phyloP scores from a whole-genome alignment of 306 rosid genomes.

The Cicer cuneatum region DNA sequence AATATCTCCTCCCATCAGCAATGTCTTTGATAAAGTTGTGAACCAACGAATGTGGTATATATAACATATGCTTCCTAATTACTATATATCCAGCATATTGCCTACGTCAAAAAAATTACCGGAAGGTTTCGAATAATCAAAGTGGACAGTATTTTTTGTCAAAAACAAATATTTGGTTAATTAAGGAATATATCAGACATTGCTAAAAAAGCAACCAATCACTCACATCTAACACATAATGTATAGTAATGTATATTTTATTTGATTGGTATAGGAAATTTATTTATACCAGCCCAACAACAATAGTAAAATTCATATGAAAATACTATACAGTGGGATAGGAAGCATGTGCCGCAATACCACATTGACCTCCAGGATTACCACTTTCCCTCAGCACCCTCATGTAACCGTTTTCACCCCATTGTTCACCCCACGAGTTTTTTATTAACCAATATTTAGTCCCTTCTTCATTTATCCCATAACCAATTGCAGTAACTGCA shows the following conservation, averaged over 20 bases:
- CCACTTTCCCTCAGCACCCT: constrained; percentile 18
- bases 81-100: too few species aligned
- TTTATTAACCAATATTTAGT: constrained; percentile 37
- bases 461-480: background rate
- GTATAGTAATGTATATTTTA: too few species aligned
- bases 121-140: too few species aligned
- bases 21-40: too few species aligned
- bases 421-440: background rate
- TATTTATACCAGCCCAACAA: background rate
- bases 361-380: constrained; percentile 18
- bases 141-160: too few species aligned
- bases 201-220: too few species aligned
- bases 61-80: too few species aligned
- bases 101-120: too few species aligned
- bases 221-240: too few species aligned
- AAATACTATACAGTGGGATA: constrained; percentile 18
- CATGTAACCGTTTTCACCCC: constrained; percentile 39
- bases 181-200: background rate
- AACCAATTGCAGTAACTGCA: constrained; percentile 19
- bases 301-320: background rate
- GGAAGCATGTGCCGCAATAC: background rate
- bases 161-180: too few species aligned
- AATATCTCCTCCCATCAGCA: too few species aligned
- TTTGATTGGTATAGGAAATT: background rate
- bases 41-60: too few species aligned